phyloP scores from a whole-genome alignment of 768 basidiomycete species.

The Amanita exitialis region DNA sequence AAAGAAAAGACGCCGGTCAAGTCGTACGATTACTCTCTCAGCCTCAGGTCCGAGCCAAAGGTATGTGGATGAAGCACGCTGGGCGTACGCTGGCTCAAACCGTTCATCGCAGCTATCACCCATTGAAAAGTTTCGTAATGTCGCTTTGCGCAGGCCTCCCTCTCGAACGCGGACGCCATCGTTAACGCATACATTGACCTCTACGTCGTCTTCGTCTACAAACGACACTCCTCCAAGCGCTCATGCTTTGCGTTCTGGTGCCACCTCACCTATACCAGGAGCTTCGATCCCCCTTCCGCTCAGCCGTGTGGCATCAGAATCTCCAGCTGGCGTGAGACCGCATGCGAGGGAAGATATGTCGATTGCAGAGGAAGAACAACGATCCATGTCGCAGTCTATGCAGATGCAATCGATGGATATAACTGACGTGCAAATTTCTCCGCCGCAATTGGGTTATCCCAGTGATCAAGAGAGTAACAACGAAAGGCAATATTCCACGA shows the following conservation, averaged over 20 bases:
- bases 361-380: conserved; percentile 15
- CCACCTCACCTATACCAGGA: conserved; percentile 38
- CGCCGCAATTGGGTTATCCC: conserved; percentile 18
- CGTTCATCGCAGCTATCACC: conserved; percentile 42
- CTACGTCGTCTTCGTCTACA: conserved; percentile 46
- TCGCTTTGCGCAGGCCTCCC: conserved; percentile 43
- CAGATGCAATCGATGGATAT: conserved; percentile 40
- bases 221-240: conserved; percentile 58
- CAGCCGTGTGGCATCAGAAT: conserved; percentile 32
- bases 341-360: conserved; percentile 15
- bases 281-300: conserved; percentile 37
- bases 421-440: conserved; percentile 40
- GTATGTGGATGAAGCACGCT: conserved; percentile 22
- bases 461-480: conserved; percentile 7
- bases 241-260: conserved; percentile 25
- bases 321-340: conserved; percentile 29
- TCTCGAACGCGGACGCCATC: conserved; percentile 55
- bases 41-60: conserved; percentile 52
- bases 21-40: conserved; percentile 46
- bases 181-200: conserved; percentile 50
- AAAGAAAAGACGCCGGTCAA: conserved; percentile 39
- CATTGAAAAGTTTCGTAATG: conserved; percentile 52
- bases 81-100: not conserved
- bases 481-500: not conserved
- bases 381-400: conserved; percentile 22